These are phyloP conservation scores for Leccinum obscurum DNA, from an alignment of 768 basidiomycete species.

Conservation along the genomic window DNA sequence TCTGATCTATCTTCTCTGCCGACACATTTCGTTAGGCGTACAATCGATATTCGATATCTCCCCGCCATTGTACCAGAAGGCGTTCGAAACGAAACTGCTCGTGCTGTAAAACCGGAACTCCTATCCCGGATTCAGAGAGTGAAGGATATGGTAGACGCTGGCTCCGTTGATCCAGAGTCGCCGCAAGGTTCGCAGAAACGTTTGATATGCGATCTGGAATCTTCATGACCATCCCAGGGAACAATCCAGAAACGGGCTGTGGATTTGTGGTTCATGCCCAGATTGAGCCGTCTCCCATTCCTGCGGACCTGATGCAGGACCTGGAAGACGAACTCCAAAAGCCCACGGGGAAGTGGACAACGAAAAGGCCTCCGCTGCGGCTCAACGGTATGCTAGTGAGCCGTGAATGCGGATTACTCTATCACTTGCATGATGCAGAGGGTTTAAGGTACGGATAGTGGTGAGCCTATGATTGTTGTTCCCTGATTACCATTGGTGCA, in stretches of 20 bases:
- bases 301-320: slow-evolving; percentile 59
- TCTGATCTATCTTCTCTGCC: not conserved
- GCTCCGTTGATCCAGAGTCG: slow-evolving; percentile 56
- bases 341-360: slow-evolving; percentile 71
- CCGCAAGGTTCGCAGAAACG: slow-evolving; percentile 28
- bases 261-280: slow-evolving; percentile 68
- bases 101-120: slow-evolving; percentile 60
- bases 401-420: slow-evolving; percentile 76
- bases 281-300: slow-evolving; percentile 53
- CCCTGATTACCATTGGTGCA: not conserved
- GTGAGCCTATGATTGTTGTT: not conserved
- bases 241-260: slow-evolving; percentile 50
- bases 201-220: not conserved
- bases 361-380: slow-evolving; percentile 52
- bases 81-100: slow-evolving; percentile 57
- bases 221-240: slow-evolving; percentile 38
- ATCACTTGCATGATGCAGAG: slow-evolving; percentile 61
- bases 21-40: slow-evolving; percentile 38
- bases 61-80: slow-evolving; percentile 63
- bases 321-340: slow-evolving; percentile 72
- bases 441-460: slow-evolving; percentile 59
- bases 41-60: slow-evolving; percentile 64
- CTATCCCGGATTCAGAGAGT: slow-evolving; percentile 56
- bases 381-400: slow-evolving; percentile 72
- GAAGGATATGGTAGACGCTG: slow-evolving; percentile 63